Evolutionary conservation across 75 land plant genomes (phyloP).

Genomic region (Ceratopteris richardii): DNA sequence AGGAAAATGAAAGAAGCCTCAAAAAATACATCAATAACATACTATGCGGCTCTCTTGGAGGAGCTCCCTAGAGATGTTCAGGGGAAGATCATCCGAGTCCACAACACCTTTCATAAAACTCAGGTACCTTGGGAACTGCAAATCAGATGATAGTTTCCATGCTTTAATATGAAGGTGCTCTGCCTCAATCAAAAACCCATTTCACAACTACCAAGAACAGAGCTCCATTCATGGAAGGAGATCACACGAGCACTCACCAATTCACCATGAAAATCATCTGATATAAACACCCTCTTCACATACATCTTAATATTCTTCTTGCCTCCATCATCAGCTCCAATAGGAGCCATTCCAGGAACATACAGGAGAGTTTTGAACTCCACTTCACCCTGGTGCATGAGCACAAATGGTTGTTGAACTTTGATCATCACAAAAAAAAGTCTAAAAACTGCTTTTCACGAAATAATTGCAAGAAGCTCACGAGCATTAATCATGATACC

Average conservation of each 20-base stretch:
- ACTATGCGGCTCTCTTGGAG: conserved; percentile 94
- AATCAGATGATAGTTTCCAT: not conserved
- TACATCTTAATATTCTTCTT: conserved; percentile 84
- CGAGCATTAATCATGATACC: conserved; percentile 45
- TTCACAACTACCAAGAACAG: too few species aligned
- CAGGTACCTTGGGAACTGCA: conserved; percentile 88
- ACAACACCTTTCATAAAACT: conserved; percentile 97
- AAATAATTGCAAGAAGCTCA: too few species aligned
- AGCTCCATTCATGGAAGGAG: too few species aligned
- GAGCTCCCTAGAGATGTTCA: conserved; percentile 96
- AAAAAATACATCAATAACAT: conserved; percentile 27
- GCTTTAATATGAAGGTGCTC: not conserved
- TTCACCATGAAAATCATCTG: conserved; percentile 97
- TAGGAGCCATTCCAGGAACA: conserved; percentile 96
- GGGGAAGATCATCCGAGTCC: conserved; percentile 94
- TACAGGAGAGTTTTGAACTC: conserved; percentile 89
- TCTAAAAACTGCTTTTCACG: too few species aligned
- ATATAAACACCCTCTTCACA: conserved; percentile 96
- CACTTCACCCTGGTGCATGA: conserved; percentile 89
- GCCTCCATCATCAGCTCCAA: conserved; percentile 67
- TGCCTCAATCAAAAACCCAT: too few species aligned
- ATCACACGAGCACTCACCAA: conserved; percentile 44
- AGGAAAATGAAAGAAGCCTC: not conserved
- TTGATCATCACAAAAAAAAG: not conserved
- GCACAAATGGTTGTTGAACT: conserved; percentile 1